Conservation (phyloP, 352 stramenopile species). For the Proteromonas lacertae region DNA sequence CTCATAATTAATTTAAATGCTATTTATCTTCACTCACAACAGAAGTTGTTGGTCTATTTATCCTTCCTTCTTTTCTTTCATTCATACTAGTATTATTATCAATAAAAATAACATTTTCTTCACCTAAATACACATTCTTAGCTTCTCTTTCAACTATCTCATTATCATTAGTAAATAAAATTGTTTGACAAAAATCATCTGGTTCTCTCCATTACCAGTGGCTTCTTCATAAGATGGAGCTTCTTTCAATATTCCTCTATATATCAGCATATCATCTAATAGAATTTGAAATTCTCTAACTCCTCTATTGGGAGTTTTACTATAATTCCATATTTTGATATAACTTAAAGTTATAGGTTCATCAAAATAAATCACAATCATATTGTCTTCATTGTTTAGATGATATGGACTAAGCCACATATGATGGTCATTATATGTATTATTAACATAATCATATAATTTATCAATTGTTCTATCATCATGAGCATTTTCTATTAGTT, state of each 20-base stretch:
- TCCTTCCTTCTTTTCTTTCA: no score
- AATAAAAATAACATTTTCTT: no score
- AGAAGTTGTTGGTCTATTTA: no score
- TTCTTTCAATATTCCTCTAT: constrained; percentile 15
- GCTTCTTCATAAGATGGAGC: neutral
- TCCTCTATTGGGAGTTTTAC: constrained; percentile 33
- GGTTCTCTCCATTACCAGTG: constrained; percentile 14
- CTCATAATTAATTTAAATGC: no score
- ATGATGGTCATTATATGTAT: constrained; percentile 47
- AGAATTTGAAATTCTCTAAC: constrained; percentile 39
- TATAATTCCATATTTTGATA: constrained; percentile 47
- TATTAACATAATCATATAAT: constrained; percentile 37
- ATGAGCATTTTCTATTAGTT: no score
- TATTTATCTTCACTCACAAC: no score
- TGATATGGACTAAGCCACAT: constrained; percentile 52
- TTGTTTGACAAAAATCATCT: constrained; percentile 13
- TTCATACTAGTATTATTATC: no score
- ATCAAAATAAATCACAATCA: neutral
- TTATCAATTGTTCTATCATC: constrained; percentile 38
- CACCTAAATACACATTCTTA: no score
- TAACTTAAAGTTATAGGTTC: constrained; percentile 18
- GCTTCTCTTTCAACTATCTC: constrained; percentile 23
- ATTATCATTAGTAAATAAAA: constrained; percentile 33
- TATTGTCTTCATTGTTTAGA: no score
- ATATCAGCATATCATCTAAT: constrained; percentile 25